phyloP scores from a whole-genome alignment of 768 basidiomycete species.

The Strobilomyces dryophilus region DNA sequence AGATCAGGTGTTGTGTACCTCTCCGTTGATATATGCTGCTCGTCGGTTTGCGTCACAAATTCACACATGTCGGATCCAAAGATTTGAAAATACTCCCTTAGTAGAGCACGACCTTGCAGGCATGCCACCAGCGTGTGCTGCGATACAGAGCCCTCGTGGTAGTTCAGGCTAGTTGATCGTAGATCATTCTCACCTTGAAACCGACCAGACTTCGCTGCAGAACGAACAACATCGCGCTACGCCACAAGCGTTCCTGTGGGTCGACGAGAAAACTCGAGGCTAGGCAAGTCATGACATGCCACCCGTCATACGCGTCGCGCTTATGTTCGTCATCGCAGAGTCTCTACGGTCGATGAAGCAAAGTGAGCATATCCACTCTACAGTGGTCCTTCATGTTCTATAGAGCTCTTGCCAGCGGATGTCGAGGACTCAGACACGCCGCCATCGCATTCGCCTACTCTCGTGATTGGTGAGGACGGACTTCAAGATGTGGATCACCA shows the following conservation, averaged over 20 bases:
- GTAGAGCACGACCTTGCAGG: background rate
- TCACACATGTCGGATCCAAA: background rate
- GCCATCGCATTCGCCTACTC: constrained; percentile 3
- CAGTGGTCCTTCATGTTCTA: background rate
- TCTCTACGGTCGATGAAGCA: constrained; percentile 11
- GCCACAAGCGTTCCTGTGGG: constrained; percentile 17
- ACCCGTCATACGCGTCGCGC: background rate
- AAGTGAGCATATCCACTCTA: constrained; percentile 12
- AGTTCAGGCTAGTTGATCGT: constrained; percentile 18
- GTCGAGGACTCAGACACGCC: constrained; percentile 1
- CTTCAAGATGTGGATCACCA: background rate
- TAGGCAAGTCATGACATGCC: constrained; percentile 10
- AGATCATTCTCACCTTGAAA: constrained; percentile 2
- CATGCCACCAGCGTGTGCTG: constrained; percentile 9
- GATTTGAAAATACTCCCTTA: background rate
- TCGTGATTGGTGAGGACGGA: constrained; percentile 12
- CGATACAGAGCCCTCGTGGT: background rate
- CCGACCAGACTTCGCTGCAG: constrained; percentile 8
- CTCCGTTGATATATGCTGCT: background rate
- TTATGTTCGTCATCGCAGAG: constrained; percentile 14
- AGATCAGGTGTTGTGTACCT: constrained; percentile 1
- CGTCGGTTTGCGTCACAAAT: background rate
- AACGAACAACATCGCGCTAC: constrained; percentile 7
- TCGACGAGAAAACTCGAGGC: constrained; percentile 7
- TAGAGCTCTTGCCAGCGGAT: constrained; percentile 11